A percentile compares a stretch with the other conserved stretches of the same genome.
These are phyloP conservation scores for Macadamia integrifolia DNA, from an alignment of 164 flowering plant genomes.

Conservation along the genomic window DNA sequence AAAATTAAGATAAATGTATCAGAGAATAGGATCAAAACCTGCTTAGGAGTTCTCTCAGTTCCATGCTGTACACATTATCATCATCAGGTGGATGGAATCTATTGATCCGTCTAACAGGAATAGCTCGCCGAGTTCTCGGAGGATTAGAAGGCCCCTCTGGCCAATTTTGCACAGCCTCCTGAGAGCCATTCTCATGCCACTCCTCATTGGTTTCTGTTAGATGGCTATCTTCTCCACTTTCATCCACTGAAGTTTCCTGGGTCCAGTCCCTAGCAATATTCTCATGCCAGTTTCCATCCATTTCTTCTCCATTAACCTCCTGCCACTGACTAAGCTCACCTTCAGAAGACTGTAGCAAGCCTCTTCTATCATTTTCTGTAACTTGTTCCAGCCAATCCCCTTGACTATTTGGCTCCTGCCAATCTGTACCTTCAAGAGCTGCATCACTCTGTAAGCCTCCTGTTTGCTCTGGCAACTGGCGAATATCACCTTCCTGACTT, in stretches of 20 bases:
- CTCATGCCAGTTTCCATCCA: constrained; percentile 51
- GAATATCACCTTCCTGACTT: constrained; percentile 31
- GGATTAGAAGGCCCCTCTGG: constrained; percentile 61
- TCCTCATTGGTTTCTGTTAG: constrained; percentile 36
- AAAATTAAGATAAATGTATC: not conserved
- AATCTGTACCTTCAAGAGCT: constrained; percentile 28
- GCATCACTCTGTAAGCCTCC: constrained; percentile 24
- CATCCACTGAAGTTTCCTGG: constrained; percentile 37
- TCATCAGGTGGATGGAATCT: constrained; percentile 94
- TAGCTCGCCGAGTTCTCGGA: constrained; percentile 48
- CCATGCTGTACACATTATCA: constrained; percentile 97
- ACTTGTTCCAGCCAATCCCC: constrained; percentile 42
- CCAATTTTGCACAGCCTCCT: constrained; percentile 53
- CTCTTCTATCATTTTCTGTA: constrained; percentile 41
- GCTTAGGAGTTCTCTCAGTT: constrained; percentile 96
- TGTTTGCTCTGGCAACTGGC: constrained; percentile 25
- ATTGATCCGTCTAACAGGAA: constrained; percentile 56
- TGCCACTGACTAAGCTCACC: constrained; percentile 45
- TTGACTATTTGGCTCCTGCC: constrained; percentile 42
- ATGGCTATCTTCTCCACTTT: constrained; percentile 28
- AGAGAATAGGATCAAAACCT: constrained; percentile 38
- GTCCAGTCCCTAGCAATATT: constrained; percentile 43
- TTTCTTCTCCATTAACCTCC: constrained; percentile 34
- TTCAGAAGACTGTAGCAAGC: constrained; percentile 44
- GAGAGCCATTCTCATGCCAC: constrained; percentile 59